These are phyloP conservation scores for Penicillium paradoxum DNA, from an alignment of 495 filamentous ascomycete genomes.

Conservation along the genomic window DNA sequence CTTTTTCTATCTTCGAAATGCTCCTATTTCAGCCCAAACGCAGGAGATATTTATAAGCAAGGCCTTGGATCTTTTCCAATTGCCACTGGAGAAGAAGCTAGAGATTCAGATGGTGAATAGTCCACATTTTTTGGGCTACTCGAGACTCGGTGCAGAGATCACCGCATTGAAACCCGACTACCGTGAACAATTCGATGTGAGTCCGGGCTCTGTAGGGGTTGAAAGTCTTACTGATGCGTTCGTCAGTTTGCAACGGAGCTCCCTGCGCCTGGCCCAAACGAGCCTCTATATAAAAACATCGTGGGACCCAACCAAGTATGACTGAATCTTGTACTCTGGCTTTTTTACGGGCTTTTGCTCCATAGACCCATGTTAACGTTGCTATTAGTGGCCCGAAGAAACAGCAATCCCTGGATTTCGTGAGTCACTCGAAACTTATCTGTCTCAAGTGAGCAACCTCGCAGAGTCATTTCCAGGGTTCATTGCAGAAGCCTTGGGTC, in stretches of 20 bases:
- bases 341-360: neutral
- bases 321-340: neutral
- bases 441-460: slow-evolving; percentile 63
- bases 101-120: slow-evolving; percentile 89
- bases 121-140: slow-evolving; percentile 54
- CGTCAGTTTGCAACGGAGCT: slow-evolving; percentile 55
- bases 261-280: slow-evolving; percentile 53
- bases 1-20: slow-evolving; percentile 86
- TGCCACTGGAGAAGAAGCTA: slow-evolving; percentile 76
- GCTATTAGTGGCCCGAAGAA: slow-evolving; percentile 68
- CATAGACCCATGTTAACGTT: neutral
- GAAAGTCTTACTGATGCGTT: neutral
- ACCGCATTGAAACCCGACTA: slow-evolving; percentile 41
- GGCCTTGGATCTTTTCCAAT: slow-evolving; percentile 71
- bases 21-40: slow-evolving; percentile 64
- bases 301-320: slow-evolving; percentile 64
- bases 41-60: slow-evolving; percentile 64
- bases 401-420: slow-evolving; percentile 67
- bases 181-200: slow-evolving; percentile 88
- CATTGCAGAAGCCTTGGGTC: slow-evolving; percentile 80
- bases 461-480: slow-evolving; percentile 74
- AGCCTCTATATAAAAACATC: slow-evolving; percentile 75
- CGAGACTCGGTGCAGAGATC: slow-evolving; percentile 44
- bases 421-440: slow-evolving; percentile 64
- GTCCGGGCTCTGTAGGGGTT: slow-evolving; percentile 27